Conservation (phyloP, 2,329 filamentous ascomycete species). For the Aspergillus fumigatus region DNA sequence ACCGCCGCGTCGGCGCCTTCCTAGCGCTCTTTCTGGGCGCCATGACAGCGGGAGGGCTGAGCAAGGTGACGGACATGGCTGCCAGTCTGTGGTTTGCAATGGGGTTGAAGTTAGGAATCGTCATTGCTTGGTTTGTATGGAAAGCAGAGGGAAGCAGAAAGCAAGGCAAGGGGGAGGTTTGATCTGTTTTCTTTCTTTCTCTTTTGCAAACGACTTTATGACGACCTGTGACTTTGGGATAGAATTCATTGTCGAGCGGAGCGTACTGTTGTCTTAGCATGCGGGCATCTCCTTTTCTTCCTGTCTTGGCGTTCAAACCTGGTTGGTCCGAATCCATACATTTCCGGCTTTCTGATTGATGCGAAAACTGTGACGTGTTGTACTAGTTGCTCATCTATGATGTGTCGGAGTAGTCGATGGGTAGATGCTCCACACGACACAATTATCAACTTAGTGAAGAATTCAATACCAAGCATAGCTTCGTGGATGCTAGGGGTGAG, state of each 20-base stretch:
- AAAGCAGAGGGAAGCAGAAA: conserved; percentile 11
- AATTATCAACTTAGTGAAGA: no score
- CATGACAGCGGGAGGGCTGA: conserved; percentile 38
- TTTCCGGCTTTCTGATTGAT: no score
- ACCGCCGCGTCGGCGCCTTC: conserved; percentile 33
- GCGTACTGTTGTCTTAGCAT: no score
- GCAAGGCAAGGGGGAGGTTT: conserved; percentile 5
- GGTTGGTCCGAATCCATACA: no score
- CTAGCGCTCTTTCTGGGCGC: conserved; percentile 38
- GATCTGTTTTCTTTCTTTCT: neutral
- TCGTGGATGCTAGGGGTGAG: no score
- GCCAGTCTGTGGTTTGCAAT: conserved; percentile 39
- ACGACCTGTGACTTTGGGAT: neutral
- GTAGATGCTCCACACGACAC: no score
- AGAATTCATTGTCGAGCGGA: neutral
- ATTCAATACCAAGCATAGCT: no score
- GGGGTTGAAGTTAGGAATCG: conserved; percentile 32
- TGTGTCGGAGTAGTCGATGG: no score
- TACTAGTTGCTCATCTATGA: no score
- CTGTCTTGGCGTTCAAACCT: no score
- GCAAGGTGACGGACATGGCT: conserved; percentile 32
- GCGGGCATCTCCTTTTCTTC: no score
- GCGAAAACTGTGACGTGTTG: no score
- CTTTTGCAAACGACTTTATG: neutral
- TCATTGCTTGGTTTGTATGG: conserved; percentile 36